phyloP scores from a whole-genome alignment of 352 stramenopile species.

The Lagenidium giganteum region DNA sequence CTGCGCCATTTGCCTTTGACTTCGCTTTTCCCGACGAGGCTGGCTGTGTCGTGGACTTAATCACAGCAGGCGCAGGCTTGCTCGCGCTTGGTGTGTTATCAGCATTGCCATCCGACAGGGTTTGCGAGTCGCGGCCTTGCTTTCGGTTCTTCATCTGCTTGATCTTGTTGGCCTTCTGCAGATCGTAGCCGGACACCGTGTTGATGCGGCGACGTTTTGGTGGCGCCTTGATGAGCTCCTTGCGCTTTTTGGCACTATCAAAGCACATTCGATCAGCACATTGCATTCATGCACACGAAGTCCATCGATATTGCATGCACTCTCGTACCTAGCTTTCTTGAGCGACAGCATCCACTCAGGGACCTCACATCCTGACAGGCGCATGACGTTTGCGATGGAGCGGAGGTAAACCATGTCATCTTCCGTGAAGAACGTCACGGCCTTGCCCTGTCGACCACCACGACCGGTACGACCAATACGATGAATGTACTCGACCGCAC shows the following conservation, averaged over 20 bases:
- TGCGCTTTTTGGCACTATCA: conserved; percentile 57
- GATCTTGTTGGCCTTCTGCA: conserved; percentile 81
- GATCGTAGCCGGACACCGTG: conserved; percentile 82
- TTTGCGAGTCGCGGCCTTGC: neutral
- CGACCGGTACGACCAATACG: conserved; percentile 95
- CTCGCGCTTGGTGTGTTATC: no score
- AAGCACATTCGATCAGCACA: no score
- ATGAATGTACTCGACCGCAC: conserved; percentile 95
- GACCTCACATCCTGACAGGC: conserved; percentile 96
- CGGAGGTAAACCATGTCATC: conserved; percentile 93
- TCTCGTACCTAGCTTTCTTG: conserved; percentile 83
- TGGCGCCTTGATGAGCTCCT: conserved; percentile 79
- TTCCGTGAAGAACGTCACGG: conserved; percentile 98
- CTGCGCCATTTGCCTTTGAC: no score
- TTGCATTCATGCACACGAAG: no score
- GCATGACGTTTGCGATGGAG: conserved; percentile 98
- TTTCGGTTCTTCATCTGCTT: conserved; percentile 28
- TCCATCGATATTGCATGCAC: neutral
- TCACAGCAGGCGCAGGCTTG: no score
- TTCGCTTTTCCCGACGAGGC: no score
- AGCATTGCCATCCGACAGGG: no score
- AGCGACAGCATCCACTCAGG: conserved; percentile 98
- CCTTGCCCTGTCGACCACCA: conserved; percentile 88
- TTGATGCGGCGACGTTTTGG: conserved; percentile 70
- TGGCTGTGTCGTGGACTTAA: no score